A percentile compares a stretch with the other conserved stretches of the same genome.
phyloP scores from a whole-genome alignment of 768 basidiomycete species.

The Mycena kentingensis region DNA sequence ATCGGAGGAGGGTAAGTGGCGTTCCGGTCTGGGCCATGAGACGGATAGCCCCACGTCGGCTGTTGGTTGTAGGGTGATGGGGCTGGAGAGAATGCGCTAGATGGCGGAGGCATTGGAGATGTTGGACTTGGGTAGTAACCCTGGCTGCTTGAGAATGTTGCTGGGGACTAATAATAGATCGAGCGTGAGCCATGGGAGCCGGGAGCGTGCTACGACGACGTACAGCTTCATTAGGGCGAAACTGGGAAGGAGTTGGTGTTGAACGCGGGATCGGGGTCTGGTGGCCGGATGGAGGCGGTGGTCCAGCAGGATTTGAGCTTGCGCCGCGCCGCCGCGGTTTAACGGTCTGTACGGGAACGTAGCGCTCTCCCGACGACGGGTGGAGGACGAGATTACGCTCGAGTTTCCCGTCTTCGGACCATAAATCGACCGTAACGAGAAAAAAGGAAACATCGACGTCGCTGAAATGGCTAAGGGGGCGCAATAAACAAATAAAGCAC shows the following conservation, averaged over 20 bases:
- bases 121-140: slow-evolving; percentile 44
- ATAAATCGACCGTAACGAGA: slow-evolving; percentile 89
- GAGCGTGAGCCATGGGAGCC: background rate
- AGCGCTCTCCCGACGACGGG: slow-evolving; percentile 78
- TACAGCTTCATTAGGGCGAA: slow-evolving; percentile 49
- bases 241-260: slow-evolving; percentile 51
- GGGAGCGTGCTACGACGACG: slow-evolving; percentile 12
- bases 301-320: slow-evolving; percentile 35
- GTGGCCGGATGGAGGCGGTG: slow-evolving; percentile 41
- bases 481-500: slow-evolving; percentile 31
- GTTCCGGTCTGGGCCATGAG: slow-evolving; percentile 44
- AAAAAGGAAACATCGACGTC: slow-evolving; percentile 88
- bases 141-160: slow-evolving; percentile 42
- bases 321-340: slow-evolving; percentile 48
- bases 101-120: slow-evolving; percentile 40
- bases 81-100: slow-evolving; percentile 42
- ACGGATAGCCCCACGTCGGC: slow-evolving; percentile 58
- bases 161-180: slow-evolving; percentile 25
- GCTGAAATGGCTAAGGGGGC: slow-evolving; percentile 41
- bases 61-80: slow-evolving; percentile 44
- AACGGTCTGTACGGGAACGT: slow-evolving; percentile 51
- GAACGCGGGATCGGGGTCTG: slow-evolving; percentile 50
- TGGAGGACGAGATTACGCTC: slow-evolving; percentile 91
- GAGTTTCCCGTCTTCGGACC: slow-evolving; percentile 78
- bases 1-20: slow-evolving; percentile 50